Evolutionary conservation across 192 early-diverging fungal genomes (phyloP).

Genomic region (Cladochytrium replicatum): DNA sequence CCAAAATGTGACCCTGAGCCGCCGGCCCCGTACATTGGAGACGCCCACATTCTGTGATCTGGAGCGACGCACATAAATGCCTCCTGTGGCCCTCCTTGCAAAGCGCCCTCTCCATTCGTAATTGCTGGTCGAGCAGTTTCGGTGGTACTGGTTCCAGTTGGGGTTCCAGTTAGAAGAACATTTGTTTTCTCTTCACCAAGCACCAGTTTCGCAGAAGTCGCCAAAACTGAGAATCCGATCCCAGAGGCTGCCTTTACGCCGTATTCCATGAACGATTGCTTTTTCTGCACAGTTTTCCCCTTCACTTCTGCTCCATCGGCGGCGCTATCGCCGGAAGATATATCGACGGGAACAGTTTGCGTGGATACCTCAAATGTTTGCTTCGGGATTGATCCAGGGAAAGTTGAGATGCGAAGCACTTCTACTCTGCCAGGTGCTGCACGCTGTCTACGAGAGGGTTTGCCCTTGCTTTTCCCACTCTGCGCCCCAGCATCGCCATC

Average conservation of each 20-base stretch:
- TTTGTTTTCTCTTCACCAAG: slow-evolving; percentile 21
- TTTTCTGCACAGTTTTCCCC: neutral
- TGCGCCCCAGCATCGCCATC: slow-evolving; percentile 1
- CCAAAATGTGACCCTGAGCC: neutral
- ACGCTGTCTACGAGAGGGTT: slow-evolving; percentile 10
- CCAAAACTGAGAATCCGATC: slow-evolving; percentile 12
- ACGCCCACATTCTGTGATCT: too few species aligned
- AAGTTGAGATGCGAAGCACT: neutral
- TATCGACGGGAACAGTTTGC: slow-evolving; percentile 3
- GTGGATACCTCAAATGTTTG: slow-evolving; percentile 5
- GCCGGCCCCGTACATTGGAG: slow-evolving; percentile 1
- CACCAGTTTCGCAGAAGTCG: slow-evolving; percentile 14
- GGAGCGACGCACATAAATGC: too few species aligned
- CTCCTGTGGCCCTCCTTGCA: slow-evolving; percentile 5
- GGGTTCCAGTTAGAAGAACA: slow-evolving; percentile 11
- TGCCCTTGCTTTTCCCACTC: neutral
- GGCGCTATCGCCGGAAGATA: slow-evolving; percentile 6
- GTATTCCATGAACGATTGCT: slow-evolving; percentile 3
- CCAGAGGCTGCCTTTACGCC: slow-evolving; percentile 4
- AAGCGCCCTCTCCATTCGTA: slow-evolving; percentile 9
- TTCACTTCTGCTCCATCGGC: neutral
- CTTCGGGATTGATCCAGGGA: neutral
- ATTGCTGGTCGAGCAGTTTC: neutral
- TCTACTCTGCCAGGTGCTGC: slow-evolving; percentile 1
- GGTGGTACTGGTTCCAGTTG: neutral